Conservation (phyloP, 2,329 filamentous ascomycete genomes). For the Trichoderma lentiforme region DNA sequence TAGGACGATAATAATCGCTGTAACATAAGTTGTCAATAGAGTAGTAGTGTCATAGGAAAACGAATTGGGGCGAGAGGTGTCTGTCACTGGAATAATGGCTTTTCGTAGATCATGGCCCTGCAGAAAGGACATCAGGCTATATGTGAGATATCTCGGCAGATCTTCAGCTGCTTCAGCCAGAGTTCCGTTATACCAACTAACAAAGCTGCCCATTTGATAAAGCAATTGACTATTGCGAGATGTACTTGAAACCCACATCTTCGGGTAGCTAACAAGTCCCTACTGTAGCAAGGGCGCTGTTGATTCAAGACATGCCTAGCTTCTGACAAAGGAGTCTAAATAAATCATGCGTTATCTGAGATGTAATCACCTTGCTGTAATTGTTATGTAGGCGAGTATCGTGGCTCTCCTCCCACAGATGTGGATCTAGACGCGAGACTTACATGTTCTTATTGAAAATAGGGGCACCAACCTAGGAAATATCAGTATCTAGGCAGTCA, state of each 20-base stretch:
- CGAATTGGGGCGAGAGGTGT: background rate
- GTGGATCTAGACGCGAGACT: background rate
- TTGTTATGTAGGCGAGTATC: too few relatives aligned
- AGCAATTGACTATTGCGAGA: background rate
- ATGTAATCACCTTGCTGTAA: background rate
- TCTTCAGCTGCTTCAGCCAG: background rate
- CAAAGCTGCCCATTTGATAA: background rate
- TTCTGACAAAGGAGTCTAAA: background rate
- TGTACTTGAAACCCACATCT: background rate
- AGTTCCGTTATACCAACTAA: background rate
- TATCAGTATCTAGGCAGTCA: too few relatives aligned
- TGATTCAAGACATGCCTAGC: background rate
- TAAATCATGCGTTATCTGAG: background rate
- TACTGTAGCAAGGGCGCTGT: background rate
- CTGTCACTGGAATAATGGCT: background rate
- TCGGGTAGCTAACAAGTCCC: background rate
- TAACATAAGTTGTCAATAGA: background rate
- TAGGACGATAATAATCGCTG: background rate
- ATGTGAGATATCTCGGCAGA: background rate
- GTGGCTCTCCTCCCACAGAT: background rate
- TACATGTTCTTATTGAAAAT: background rate
- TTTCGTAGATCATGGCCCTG: accelerated
- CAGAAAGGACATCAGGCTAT: background rate
- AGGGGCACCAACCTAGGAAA: too few relatives aligned
- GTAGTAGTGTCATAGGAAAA: background rate